Evolutionary conservation across 108 stramenopile genomes (phyloP), one percentile per base, ranked within the genome.

Genomic region (Nitzschia sp.): DNA sequence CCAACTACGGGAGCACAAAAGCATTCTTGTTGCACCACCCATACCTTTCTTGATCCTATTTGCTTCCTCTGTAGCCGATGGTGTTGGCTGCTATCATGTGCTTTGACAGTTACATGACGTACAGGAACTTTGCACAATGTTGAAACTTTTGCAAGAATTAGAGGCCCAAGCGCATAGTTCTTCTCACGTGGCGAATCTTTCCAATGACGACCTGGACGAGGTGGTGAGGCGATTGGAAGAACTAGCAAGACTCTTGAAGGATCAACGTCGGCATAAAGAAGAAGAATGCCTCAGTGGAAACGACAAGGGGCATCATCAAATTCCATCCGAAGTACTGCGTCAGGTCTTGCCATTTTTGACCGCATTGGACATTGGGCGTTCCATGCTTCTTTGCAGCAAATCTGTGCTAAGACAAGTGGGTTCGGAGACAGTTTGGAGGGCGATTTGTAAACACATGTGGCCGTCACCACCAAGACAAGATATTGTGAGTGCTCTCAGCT

Each of bases 291-390:
- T 21, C 49, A 51, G 21, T 51, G 49, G 49, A 19, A 23, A 19
- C 21, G 19, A 51, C n/a, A n/a, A n/a, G n/a, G n/a, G n/a, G n/a
- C n/a, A n/a, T n/a, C n/a, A n/a, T 23, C 4, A 9, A 4, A 38
- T 61, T 21, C 60, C 60, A 13, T 42, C 60, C 9, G 60, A 61
- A 21, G 60, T 61, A 9, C 60, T 61, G 11, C 60, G 60, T 61
- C 36, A 38, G 23, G 6, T 61, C 3, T 18, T 42, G 9, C 60
- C 60, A 34, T 38, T 38, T 38, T 38, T 61, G 60, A 61, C 60
- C 3, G 60, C 60, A 4, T 2, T 2, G 2, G 60, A 61, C n/a
- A 13, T 38, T 17, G 60, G 60, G 11, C 60, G 60, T 2, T 61
- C 42, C 11, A 38, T 61, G 35, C 5, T 61, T 3, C 4, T 61